Evolutionary conservation across 805 yeast species (phyloP).

Genomic region (Teunomyces gatunensis): DNA sequence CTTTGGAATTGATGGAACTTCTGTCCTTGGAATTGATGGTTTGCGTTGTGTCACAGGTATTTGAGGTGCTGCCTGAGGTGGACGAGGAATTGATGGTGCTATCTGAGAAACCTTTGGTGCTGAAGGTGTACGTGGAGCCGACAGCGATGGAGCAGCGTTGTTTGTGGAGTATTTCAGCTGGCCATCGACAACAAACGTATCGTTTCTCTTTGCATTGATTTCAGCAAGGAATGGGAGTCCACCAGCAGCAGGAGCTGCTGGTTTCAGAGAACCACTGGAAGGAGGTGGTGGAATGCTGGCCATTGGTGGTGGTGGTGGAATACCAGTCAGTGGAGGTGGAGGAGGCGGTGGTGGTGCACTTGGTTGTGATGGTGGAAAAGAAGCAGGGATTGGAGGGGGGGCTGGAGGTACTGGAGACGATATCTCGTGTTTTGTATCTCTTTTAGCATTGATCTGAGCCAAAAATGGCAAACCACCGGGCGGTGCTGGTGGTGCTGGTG

Average conservation of each 20-base stretch:
- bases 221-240: constrained; percentile 49
- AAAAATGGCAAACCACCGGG: constrained; percentile 44
- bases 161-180: constrained; percentile 13
- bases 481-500: constrained; percentile 22
- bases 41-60: constrained; percentile 2
- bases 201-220: constrained; percentile 49
- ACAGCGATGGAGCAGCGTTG: background rate
- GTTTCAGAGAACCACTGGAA: constrained; percentile 6
- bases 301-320: constrained; percentile 20
- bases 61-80: background rate
- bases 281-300: constrained; percentile 7
- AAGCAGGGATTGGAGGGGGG: constrained; percentile 4
- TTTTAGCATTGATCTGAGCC: constrained; percentile 47
- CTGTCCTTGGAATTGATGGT: constrained; percentile 2
- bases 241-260: constrained; percentile 29
- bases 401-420: constrained; percentile 19
- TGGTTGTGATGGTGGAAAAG: constrained; percentile 12
- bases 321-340: constrained; percentile 7
- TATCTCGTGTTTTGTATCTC: constrained; percentile 34
- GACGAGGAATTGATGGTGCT: background rate
- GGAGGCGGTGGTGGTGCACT: constrained; percentile 1
- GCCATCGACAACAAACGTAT: constrained; percentile 43
- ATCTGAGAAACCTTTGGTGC: constrained; percentile 2
- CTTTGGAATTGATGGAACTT: constrained; percentile 2
- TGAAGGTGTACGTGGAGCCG: background rate